Percentiles rank a stretch among this genome's conserved stretches.
phyloP scores from a whole-genome alignment of 1,284 basidiomycete genomes.

The Flammula alnicola region DNA sequence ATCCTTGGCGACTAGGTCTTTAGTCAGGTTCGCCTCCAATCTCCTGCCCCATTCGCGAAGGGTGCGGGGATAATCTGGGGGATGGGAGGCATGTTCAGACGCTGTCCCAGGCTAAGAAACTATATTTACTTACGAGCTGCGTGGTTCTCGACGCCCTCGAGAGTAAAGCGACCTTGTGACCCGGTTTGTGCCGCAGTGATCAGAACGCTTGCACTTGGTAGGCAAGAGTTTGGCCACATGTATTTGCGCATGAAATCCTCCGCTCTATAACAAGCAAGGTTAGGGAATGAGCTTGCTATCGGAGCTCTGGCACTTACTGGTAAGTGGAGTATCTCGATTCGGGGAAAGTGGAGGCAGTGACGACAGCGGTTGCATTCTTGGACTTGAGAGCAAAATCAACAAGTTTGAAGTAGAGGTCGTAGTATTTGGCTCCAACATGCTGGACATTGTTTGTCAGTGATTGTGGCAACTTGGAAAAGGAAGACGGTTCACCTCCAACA shows the following conservation, averaged over 20 bases:
- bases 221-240: constrained; percentile 91
- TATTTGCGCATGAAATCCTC: constrained; percentile 91
- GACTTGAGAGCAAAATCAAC: constrained; percentile 83
- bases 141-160: constrained; percentile 88
- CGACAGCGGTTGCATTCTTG: constrained; percentile 68
- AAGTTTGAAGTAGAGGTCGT: constrained; percentile 79
- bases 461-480: constrained; percentile 8
- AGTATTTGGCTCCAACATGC: constrained; percentile 75
- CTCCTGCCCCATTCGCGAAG: constrained; percentile 87
- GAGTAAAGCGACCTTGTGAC: constrained; percentile 75
- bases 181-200: constrained; percentile 69
- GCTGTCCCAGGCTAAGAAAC: not conserved
- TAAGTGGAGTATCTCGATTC: constrained; percentile 73
- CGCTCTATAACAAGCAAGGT: constrained; percentile 44
- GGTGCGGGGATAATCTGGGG: constrained; percentile 82
- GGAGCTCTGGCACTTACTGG: constrained; percentile 52
- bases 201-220: constrained; percentile 80
- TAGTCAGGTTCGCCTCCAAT: constrained; percentile 65
- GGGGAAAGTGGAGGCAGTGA: constrained; percentile 86
- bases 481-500: constrained; percentile 76
- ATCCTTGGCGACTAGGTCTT: constrained; percentile 57
- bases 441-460: constrained; percentile 25
- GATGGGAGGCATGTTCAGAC: not conserved
- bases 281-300: not conserved
- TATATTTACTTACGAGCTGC: constrained; percentile 64